These are phyloP conservation scores for Neopestalotiopsis rosae DNA, from an alignment of 2,329 filamentous ascomycete genomes.

Conservation along the genomic window DNA sequence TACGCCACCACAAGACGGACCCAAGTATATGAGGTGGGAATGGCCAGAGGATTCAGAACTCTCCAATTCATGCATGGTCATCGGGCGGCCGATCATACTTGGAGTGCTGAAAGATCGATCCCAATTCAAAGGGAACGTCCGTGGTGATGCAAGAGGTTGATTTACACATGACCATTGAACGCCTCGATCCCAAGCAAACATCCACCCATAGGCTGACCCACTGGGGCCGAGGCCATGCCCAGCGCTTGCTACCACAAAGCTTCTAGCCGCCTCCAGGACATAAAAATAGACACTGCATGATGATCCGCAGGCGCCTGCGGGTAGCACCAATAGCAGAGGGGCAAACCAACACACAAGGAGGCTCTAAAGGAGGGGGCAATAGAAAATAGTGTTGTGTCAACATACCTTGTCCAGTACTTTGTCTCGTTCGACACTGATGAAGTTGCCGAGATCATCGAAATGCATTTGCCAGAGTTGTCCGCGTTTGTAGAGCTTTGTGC, in stretches of 20 bases:
- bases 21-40: not conserved
- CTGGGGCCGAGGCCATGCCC: conserved; percentile 38
- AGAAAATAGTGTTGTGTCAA: conserved; percentile 26
- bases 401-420: conserved; percentile 82
- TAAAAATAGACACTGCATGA: conserved; percentile 18
- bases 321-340: not conserved
- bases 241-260: conserved; percentile 27
- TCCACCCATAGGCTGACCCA: not conserved
- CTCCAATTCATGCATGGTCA: conserved; percentile 16
- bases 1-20: not conserved
- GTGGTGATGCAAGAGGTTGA: not conserved
- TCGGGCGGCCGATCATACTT: not conserved
- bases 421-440: conserved; percentile 84
- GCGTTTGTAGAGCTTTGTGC: conserved; percentile 84
- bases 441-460: conserved; percentile 85
- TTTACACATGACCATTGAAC: not conserved
- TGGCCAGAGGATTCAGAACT: conserved; percentile 19
- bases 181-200: not conserved
- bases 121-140: not conserved
- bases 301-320: conserved; percentile 14
- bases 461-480: conserved; percentile 78
- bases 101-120: not conserved
- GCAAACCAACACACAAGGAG: not conserved
- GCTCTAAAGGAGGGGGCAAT: conserved; percentile 18
- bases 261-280: not conserved